These are phyloP conservation scores for Globisporangium emineosum DNA, from an alignment of 352 stramenopile genomes.

Conservation along the genomic window DNA sequence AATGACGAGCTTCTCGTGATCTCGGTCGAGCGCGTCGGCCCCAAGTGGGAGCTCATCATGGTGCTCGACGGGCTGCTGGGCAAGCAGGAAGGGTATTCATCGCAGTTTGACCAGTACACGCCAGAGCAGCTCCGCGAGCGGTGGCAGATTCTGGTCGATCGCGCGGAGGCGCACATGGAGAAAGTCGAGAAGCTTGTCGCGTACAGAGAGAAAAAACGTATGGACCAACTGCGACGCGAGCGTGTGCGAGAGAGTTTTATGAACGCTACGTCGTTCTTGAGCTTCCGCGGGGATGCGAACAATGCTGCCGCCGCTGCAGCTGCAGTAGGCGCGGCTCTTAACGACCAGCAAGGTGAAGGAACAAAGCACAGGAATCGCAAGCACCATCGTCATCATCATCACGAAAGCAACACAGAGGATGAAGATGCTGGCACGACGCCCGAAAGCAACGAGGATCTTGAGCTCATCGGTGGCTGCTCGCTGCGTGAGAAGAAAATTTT, in stretches of 20 bases:
- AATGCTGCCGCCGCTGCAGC: neutral
- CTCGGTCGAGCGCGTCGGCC: constrained; percentile 48
- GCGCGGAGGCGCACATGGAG: constrained; percentile 51
- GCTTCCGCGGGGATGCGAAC: constrained; percentile 4
- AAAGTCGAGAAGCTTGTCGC: constrained; percentile 54
- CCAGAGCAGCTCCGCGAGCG: constrained; percentile 53
- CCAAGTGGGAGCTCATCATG: constrained; percentile 67
- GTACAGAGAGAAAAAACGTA: constrained; percentile 48
- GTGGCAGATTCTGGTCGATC: constrained; percentile 50
- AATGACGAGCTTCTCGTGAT: constrained; percentile 66
- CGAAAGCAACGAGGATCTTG: neutral
- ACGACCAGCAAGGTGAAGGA: neutral
- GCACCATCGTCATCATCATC: neutral
- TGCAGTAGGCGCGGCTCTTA: neutral
- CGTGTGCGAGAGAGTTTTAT: constrained; percentile 32
- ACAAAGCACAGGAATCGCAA: neutral
- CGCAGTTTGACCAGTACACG: constrained; percentile 57
- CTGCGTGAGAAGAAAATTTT: constrained; percentile 58
- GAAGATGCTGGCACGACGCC: neutral
- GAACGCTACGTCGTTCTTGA: constrained; percentile 18
- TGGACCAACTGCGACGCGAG: constrained; percentile 28
- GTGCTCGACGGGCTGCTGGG: constrained; percentile 48
- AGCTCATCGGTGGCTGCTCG: constrained; percentile 24
- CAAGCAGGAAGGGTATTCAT: constrained; percentile 36
- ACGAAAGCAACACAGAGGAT: constrained; percentile 14